These are phyloP conservation scores for Shiraia bambusicola DNA, from an alignment of 2,329 filamentous ascomycete species.

Conservation along the genomic window DNA sequence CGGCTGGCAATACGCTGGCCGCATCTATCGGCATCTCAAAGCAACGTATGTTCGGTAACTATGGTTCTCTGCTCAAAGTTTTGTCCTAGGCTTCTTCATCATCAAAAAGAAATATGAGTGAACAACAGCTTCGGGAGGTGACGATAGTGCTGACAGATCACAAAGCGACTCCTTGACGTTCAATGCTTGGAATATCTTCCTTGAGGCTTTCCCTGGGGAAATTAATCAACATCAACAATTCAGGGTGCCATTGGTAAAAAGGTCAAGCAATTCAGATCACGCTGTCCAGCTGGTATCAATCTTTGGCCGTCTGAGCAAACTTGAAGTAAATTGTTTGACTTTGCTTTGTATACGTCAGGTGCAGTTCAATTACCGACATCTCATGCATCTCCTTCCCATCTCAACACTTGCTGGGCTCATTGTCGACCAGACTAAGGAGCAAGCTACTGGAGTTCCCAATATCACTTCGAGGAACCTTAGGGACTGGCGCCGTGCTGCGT, in stretches of 20 bases:
- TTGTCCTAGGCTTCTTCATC: background rate
- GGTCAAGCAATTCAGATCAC: background rate
- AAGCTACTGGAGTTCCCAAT: background rate
- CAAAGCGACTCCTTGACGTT: conserved; percentile 18
- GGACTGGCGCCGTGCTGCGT: conserved; percentile 22
- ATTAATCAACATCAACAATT: conserved; percentile 16
- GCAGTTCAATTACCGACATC: conserved; percentile 11
- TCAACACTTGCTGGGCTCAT: conserved; percentile 19
- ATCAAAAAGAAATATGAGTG: background rate
- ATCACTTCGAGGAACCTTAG: conserved; percentile 11
- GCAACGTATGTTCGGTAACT: conserved; percentile 9
- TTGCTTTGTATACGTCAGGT: conserved; percentile 20
- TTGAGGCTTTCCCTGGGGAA: conserved; percentile 18
- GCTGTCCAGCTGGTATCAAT: conserved; percentile 15
- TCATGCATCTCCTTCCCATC: conserved; percentile 19
- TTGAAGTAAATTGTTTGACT: conserved; percentile 16
- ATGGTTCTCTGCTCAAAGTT: background rate
- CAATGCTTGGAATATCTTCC: conserved; percentile 20
- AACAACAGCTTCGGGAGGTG: too few species aligned
- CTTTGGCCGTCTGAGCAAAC: conserved; percentile 10
- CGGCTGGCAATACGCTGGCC: conserved; percentile 20
- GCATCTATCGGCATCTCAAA: conserved; percentile 18
- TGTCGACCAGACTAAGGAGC: conserved; percentile 9
- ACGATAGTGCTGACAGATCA: background rate
- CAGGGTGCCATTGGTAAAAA: conserved; percentile 1